Conservation (phyloP, 2,329 filamentous ascomycete genomes). For the Sarocladiaceae sp. region DNA sequence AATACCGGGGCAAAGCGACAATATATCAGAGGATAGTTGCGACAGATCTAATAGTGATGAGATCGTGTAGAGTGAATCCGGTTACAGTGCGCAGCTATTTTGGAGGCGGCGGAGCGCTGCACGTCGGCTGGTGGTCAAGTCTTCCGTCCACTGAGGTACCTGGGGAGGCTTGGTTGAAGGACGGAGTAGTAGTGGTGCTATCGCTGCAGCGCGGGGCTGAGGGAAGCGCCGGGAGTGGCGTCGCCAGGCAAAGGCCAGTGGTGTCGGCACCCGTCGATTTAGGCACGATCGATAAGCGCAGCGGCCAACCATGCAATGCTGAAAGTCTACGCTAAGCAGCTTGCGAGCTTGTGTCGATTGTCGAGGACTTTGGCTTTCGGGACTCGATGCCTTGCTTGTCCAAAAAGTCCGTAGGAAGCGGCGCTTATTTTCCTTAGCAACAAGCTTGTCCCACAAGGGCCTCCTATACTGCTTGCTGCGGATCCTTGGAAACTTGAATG, state of each 20-base stretch:
- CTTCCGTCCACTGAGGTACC: too few relatives aligned
- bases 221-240: constrained; percentile 7
- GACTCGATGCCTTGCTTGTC: too few relatives aligned
- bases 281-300: not conserved
- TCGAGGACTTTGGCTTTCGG: too few relatives aligned
- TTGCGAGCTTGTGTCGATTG: too few relatives aligned
- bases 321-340: too few relatives aligned
- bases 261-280: not conserved
- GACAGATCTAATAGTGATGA: constrained; percentile 7
- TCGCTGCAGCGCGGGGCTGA: not conserved
- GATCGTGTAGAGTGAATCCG: constrained; percentile 1
- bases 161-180: not conserved
- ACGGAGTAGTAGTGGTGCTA: not conserved
- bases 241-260: too few relatives aligned
- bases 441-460: too few relatives aligned
- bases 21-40: not conserved
- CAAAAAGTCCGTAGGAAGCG: too few relatives aligned
- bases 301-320: not conserved
- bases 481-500: too few relatives aligned
- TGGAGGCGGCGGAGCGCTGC: constrained; percentile 8
- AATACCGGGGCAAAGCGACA: not conserved
- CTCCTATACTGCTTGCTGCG: too few relatives aligned
- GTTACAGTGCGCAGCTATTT: constrained; percentile 6
- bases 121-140: too few relatives aligned
- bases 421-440: too few relatives aligned